Evolutionary conservation across 2,329 filamentous ascomycete genomes (phyloP).

Genomic region (Ceratocystis papillata): DNA sequence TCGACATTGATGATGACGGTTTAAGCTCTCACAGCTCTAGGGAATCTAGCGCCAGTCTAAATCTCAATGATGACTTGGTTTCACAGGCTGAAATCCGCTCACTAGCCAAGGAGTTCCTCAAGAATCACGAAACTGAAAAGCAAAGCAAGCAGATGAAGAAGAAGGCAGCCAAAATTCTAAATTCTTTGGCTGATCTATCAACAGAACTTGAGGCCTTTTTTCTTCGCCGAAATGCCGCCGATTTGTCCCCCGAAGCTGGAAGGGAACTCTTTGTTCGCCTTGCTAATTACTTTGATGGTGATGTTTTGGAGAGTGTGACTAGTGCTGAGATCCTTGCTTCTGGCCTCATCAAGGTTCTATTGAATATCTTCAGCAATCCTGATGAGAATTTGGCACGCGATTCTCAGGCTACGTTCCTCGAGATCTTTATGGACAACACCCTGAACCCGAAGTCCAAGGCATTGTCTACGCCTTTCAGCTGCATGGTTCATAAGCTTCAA

Average conservation of each 20-base stretch:
- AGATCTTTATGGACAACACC: constrained; percentile 77
- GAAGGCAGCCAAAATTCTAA: constrained; percentile 66
- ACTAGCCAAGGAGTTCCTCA: constrained; percentile 72
- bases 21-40: constrained; percentile 48
- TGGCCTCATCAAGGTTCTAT: constrained; percentile 71
- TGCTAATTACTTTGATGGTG: constrained; percentile 74
- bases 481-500: constrained; percentile 87
- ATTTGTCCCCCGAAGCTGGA: constrained; percentile 42
- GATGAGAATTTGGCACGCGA: constrained; percentile 50
- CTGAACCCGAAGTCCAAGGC: constrained; percentile 57
- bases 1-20: constrained; percentile 39
- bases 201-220: constrained; percentile 63
- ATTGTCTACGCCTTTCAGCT: constrained; percentile 73
- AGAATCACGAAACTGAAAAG: constrained; percentile 67
- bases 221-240: constrained; percentile 41
- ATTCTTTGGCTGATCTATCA: constrained; percentile 60
- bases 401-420: constrained; percentile 73
- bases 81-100: constrained; percentile 60
- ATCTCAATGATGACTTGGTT: constrained; percentile 38
- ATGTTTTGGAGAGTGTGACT: constrained; percentile 84
- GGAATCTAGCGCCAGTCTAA: constrained; percentile 41
- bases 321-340: constrained; percentile 90
- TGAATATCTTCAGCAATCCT: constrained; percentile 68
- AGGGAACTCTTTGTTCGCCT: constrained; percentile 60
- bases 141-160: constrained; percentile 61